A percentile compares a stretch with the other conserved stretches of the same genome.
phyloP scores from a whole-genome alignment of 2,329 filamentous ascomycete species.

The Chaetomium globosum region DNA sequence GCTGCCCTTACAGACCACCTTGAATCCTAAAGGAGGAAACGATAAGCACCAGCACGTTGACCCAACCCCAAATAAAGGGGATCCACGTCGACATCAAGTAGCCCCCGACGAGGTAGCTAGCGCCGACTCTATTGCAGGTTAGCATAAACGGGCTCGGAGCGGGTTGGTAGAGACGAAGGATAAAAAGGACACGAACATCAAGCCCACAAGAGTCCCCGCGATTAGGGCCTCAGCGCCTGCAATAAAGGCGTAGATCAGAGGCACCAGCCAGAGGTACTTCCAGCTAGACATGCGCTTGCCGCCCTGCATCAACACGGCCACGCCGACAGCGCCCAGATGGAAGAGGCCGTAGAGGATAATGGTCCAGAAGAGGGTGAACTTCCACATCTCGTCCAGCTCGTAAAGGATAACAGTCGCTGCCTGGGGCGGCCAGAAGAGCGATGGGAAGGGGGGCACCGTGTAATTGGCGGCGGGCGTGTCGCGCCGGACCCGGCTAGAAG shows the following conservation, averaged over 20 bases:
- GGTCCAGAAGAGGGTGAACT: conserved; percentile 86
- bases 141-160: background rate
- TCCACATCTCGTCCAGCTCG: conserved; percentile 76
- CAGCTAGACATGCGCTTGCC: conserved; percentile 57
- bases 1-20: conserved; percentile 67
- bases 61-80: conserved; percentile 82
- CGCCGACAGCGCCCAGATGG: conserved; percentile 70
- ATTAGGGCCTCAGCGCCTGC: conserved; percentile 76
- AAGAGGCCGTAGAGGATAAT: conserved; percentile 75
- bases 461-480: conserved; percentile 59
- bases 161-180: background rate
- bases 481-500: conserved; percentile 26
- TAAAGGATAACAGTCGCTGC: conserved; percentile 64
- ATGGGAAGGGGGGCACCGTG: conserved; percentile 72
- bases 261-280: conserved; percentile 71
- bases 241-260: conserved; percentile 69
- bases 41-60: conserved; percentile 80
- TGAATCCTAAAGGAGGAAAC: conserved; percentile 92
- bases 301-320: conserved; percentile 73
- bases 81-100: conserved; percentile 95
- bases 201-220: conserved; percentile 77
- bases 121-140: conserved; percentile 63
- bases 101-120: conserved; percentile 77
- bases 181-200: conserved; percentile 62
- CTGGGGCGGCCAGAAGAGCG: conserved; percentile 73